Base-by-base conservation (phyloP, 2,329 filamentous ascomycete species). In the Epichloe sp. region DNA sequence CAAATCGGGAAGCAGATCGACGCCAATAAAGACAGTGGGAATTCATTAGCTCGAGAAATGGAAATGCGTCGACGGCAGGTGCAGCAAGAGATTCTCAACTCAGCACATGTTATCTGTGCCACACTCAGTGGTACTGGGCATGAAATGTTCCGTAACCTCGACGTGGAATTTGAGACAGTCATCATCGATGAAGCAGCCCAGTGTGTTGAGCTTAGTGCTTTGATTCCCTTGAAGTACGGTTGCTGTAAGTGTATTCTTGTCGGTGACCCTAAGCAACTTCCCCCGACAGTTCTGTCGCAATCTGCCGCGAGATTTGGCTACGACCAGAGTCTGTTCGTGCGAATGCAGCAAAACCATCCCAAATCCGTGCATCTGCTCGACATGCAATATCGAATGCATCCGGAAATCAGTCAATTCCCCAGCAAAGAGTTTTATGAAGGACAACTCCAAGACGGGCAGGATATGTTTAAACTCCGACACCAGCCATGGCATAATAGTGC, bases 361-460 rank as follows among this genome's bases (percentile, higher is more conserved):
- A 74, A 86, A 35, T 85, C 94, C 57, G 83, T 98, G 15, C 91
- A 98, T 71, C 76, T 98, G 26, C 80, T 98, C n/a, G 91, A 97
- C 63, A 93, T 86, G 51, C 93, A 98, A 64, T 98, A 98, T 65
- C 93, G 93, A 68, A 98, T 98, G 94, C 93, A 98, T 69, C 93
- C 94, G 0, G 88, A 93, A 58, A 98, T 98, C 64, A 95, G 89
- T 66, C 68, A 74, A 49, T 98, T 96, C 66, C 93, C 94, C 1
- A 95, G 89, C 65, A 73, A 78, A 58, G 85, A 90, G 48, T 98
- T 98, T 70, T 98, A 98, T 69, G 88, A 97, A 63, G 82, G 87
- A 31, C 80, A 82, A 56, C 79, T 98, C 11, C 74, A 90, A 56
- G 89, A 98, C 65, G 93, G 94, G 23, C 78, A 78, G 54, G 79